A percentile compares a stretch with the other conserved stretches of the same genome.
phyloP scores from a whole-genome alignment of 345 rosid genomes.

The Rubroshorea leprosula region DNA sequence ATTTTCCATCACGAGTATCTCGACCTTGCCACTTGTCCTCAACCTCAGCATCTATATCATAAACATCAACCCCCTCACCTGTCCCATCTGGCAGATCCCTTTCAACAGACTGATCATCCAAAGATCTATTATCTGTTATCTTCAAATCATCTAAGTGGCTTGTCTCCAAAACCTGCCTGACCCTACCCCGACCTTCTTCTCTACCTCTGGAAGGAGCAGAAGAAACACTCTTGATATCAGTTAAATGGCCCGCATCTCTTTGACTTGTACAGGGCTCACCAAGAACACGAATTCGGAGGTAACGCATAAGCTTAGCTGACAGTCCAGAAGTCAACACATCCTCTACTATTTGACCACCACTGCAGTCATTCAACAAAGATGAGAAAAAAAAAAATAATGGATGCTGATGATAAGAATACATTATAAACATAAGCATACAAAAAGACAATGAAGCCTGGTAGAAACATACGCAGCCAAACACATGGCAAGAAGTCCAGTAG shows the following conservation, averaged over 20 bases:
- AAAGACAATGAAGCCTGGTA: slow-evolving; percentile 9
- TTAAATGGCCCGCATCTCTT: slow-evolving; percentile 51
- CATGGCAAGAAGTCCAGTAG: slow-evolving; percentile 89
- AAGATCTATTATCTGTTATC: slow-evolving; percentile 29
- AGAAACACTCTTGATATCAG: slow-evolving; percentile 44
- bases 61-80: slow-evolving; percentile 31
- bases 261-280: slow-evolving; percentile 65
- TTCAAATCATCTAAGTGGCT: slow-evolving; percentile 38
- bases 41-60: slow-evolving; percentile 40
- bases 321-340: slow-evolving; percentile 90
- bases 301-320: slow-evolving; percentile 89
- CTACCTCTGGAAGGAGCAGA: slow-evolving; percentile 45
- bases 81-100: slow-evolving; percentile 38
- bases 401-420: background rate
- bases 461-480: slow-evolving; percentile 65
- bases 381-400: background rate
- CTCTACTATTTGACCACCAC: slow-evolving; percentile 89
- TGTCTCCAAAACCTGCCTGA: slow-evolving; percentile 56
- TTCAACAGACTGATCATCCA: slow-evolving; percentile 36
- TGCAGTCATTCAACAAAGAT: slow-evolving; percentile 24
- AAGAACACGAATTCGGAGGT: slow-evolving; percentile 81
- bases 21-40: slow-evolving; percentile 40
- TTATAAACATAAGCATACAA: slow-evolving; percentile 16
- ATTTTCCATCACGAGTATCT: slow-evolving; percentile 43
- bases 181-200: slow-evolving; percentile 73